phyloP scores from a whole-genome alignment of 306 rosid genomes.

The Albizia julibrissin region DNA sequence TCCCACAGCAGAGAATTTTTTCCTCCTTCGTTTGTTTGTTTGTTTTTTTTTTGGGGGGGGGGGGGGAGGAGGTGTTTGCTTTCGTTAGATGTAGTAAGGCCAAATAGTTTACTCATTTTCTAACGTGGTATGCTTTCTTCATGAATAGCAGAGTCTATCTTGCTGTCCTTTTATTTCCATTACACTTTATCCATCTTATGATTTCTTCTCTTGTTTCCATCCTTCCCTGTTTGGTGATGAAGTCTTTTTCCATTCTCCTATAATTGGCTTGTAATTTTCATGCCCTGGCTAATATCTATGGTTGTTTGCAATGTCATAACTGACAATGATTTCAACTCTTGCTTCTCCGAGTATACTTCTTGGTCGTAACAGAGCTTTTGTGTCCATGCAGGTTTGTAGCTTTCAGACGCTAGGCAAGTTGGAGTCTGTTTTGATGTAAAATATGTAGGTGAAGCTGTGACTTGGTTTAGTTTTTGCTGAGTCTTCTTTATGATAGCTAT shows the following conservation, averaged over 20 bases:
- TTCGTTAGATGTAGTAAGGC: too few relatives aligned
- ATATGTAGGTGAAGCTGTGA: slow-evolving; percentile 13
- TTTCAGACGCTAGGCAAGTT: not conserved
- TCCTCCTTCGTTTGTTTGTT: too few relatives aligned
- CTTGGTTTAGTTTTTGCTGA: slow-evolving; percentile 11
- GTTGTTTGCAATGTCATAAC: not conserved
- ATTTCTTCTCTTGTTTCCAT: too few relatives aligned
- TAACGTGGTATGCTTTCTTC: too few relatives aligned
- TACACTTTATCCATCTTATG: too few relatives aligned
- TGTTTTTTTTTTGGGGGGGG: too few relatives aligned
- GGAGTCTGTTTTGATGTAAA: slow-evolving; percentile 24
- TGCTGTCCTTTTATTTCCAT: too few relatives aligned
- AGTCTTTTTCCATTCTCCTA: not conserved
- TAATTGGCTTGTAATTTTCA: not conserved
- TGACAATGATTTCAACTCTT: not conserved
- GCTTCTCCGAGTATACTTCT: not conserved
- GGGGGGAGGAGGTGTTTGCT: too few relatives aligned
- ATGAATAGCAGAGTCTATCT: too few relatives aligned
- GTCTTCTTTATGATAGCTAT: not conserved
- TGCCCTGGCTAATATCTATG: not conserved
- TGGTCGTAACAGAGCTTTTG: not conserved
- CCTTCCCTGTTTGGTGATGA: too few relatives aligned
- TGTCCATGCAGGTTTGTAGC: slow-evolving; percentile 31
- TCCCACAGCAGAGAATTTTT: too few relatives aligned
- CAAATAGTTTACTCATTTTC: too few relatives aligned